Conservation (phyloP, 768 basidiomycete species). For the Coprinopsis cinerea region DNA sequence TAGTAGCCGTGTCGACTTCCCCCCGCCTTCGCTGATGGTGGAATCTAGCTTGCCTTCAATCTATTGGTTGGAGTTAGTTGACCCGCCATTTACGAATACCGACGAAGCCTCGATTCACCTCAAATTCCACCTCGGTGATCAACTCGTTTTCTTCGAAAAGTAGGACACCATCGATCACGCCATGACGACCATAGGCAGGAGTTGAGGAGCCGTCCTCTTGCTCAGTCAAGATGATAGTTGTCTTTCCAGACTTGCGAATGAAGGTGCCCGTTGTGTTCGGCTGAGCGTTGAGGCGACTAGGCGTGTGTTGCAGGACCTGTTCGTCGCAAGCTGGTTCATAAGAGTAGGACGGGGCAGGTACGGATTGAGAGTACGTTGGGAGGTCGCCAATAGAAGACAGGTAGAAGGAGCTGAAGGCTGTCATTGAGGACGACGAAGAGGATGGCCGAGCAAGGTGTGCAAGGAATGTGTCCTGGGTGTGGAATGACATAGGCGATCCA, state of each 20-base stretch:
- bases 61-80: slow-evolving; percentile 21
- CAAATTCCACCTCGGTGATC: slow-evolving; percentile 38
- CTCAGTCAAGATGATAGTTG: slow-evolving; percentile 38
- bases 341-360: slow-evolving; percentile 54
- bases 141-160: slow-evolving; percentile 32
- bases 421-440: slow-evolving; percentile 1
- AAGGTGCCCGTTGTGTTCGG: slow-evolving; percentile 33
- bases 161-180: slow-evolving; percentile 36
- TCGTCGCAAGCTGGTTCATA: slow-evolving; percentile 47
- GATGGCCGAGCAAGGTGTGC: no score
- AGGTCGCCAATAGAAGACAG: slow-evolving; percentile 20
- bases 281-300: slow-evolving; percentile 19
- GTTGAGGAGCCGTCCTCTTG: slow-evolving; percentile 34
- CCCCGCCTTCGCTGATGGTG: slow-evolving; percentile 32
- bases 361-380: slow-evolving; percentile 50
- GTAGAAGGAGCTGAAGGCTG: slow-evolving; percentile 6
- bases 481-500: no score
- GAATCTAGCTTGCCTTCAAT: slow-evolving; percentile 37
- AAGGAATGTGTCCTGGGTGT: no score
- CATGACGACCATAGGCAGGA: slow-evolving; percentile 42
- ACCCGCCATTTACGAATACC: background rate
- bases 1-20: slow-evolving; percentile 28
- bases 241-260: slow-evolving; percentile 31
- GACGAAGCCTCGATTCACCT: slow-evolving; percentile 28
- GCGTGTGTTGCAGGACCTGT: slow-evolving; percentile 45